Percentiles rank a stretch among this genome's conserved stretches.
Conservation (phyloP, 192 early-diverging fungal species). For the Podila minutissima region DNA sequence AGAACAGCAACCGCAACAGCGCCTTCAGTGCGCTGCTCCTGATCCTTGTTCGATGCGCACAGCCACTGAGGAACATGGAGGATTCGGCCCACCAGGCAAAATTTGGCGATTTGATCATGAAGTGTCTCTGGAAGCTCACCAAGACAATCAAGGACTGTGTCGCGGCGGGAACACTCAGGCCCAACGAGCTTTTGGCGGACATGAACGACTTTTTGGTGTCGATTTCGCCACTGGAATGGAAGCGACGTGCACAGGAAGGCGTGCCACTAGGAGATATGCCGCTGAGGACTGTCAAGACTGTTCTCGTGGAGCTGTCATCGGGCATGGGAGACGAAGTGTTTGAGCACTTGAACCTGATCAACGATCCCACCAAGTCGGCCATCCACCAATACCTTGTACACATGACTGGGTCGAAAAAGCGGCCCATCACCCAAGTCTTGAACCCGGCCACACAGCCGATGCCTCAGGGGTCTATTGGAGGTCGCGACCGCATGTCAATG, state of each 20-base stretch:
- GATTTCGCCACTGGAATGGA: conserved; percentile 90
- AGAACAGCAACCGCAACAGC: conserved; percentile 85
- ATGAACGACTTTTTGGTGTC: conserved; percentile 86
- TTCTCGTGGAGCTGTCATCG: conserved; percentile 81
- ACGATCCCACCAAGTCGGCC: conserved; percentile 69
- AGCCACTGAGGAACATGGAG: conserved; percentile 60
- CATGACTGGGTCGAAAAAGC: conserved; percentile 61
- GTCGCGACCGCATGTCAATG: conserved; percentile 21
- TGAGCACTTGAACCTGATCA: conserved; percentile 68
- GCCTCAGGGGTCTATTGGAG: conserved; percentile 6
- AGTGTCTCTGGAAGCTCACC: conserved; percentile 96
- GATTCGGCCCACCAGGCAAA: conserved; percentile 66
- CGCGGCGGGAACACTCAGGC: conserved; percentile 64
- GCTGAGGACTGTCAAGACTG: conserved; percentile 93
- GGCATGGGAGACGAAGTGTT: conserved; percentile 70
- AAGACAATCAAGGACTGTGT: conserved; percentile 84
- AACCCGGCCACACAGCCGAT: conserved; percentile 24
- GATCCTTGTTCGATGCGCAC: conserved; percentile 70
- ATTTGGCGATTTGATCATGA: conserved; percentile 92
- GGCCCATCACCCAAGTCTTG: conserved; percentile 24
- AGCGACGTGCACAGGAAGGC: conserved; percentile 74
- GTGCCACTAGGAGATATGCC: conserved; percentile 92
- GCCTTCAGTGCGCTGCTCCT: conserved; percentile 76
- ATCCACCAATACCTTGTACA: conserved; percentile 73
- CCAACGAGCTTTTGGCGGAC: conserved; percentile 73